These are phyloP conservation scores for Poa pratensis DNA, from an alignment of 176 grass and related monocot genomes.

Conservation along the genomic window DNA sequence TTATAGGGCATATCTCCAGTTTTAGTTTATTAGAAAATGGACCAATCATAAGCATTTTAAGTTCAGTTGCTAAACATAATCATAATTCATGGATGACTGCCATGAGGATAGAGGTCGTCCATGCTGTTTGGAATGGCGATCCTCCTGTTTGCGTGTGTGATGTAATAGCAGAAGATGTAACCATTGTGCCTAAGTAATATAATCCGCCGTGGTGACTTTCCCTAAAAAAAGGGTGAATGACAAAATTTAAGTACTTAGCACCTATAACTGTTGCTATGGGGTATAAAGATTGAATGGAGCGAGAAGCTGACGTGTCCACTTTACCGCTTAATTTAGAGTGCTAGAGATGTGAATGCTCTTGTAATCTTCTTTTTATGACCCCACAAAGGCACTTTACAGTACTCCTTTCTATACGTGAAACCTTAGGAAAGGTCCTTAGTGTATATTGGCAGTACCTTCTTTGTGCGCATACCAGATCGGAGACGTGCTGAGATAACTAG, in stretches of 20 bases:
- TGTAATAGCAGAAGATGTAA: no score
- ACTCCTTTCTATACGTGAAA: not conserved
- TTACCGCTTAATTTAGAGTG: not conserved
- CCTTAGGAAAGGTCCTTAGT: not conserved
- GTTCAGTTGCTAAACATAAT: not conserved
- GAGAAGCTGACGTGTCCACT: not conserved
- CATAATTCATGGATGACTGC: not conserved
- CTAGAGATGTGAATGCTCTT: not conserved
- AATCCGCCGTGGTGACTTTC: no score
- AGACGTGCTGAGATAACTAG: not conserved
- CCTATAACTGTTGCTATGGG: not conserved
- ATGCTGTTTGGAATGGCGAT: no score
- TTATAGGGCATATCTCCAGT: not conserved
- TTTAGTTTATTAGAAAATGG: conserved; percentile 22
- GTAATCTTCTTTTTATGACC: not conserved
- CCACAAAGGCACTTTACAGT: not conserved
- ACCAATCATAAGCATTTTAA: not conserved
- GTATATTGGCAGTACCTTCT: conserved; percentile 15
- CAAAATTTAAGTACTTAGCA: not conserved
- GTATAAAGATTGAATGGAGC: not conserved
- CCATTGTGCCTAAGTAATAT: no score
- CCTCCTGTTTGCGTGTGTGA: no score
- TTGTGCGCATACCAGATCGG: not conserved
- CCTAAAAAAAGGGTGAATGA: not conserved
- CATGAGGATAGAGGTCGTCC: not conserved